Conservation (phyloP, 257 asterid genomes). For the Perilla frutescens region DNA sequence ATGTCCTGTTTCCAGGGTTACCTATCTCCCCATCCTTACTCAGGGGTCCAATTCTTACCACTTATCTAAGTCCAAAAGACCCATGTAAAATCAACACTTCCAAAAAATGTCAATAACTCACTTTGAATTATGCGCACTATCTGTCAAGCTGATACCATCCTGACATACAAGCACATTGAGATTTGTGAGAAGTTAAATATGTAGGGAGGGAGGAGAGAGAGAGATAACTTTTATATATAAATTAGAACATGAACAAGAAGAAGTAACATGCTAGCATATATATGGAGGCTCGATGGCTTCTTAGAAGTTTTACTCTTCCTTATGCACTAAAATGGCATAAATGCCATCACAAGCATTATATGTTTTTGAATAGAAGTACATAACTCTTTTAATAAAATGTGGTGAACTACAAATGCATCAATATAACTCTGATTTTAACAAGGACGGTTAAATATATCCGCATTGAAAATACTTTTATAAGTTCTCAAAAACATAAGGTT, state of each 20-base stretch:
- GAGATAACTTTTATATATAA: background rate
- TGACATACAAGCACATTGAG: slow-evolving; percentile 45
- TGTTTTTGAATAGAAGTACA: no score
- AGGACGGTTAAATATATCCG: no score
- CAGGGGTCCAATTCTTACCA: background rate
- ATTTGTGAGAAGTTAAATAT: slow-evolving; percentile 28
- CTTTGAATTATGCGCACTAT: slow-evolving; percentile 75
- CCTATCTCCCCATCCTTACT: slow-evolving; percentile 18
- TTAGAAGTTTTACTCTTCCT: no score
- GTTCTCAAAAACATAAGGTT: background rate
- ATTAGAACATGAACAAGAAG: background rate
- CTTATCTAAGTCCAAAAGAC: background rate
- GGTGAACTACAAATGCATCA: slow-evolving; percentile 3
- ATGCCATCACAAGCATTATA: no score
- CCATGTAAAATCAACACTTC: background rate
- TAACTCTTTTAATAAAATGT: background rate
- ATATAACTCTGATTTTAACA: background rate
- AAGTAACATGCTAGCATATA: background rate
- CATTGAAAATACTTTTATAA: background rate
- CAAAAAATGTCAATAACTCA: slow-evolving; percentile 48
- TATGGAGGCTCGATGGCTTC: background rate
- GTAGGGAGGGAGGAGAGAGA: background rate
- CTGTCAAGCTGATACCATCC: slow-evolving; percentile 82
- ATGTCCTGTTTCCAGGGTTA: background rate
- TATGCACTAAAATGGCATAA: no score